Base-by-base conservation (phyloP, 805 yeast species). In the Grigorovia jiainica region DNA sequence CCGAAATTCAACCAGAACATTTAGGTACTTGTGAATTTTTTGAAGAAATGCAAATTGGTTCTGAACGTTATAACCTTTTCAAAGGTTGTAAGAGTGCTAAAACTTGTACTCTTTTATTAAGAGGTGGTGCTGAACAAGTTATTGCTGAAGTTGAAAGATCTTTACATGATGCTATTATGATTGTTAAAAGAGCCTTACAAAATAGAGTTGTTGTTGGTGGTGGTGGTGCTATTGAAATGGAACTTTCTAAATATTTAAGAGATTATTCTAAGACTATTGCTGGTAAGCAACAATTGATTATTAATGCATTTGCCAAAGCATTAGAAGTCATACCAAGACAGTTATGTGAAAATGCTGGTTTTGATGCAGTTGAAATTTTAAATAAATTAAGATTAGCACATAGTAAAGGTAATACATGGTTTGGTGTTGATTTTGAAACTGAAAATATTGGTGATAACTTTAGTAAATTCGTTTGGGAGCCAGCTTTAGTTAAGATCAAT, bases 171-270 rank as follows among this genome's bases (percentile, higher is more conserved):
- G 98, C 98, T 39, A 87, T 92, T 39, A 90, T 90, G 98, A 89
- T 92, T 61, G 97, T 90, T 36, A 90, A 89, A 67, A 76, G 98
- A 54, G 94, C 97, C 2, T 78, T 92, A 34, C 80, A 84, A 57
- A 89, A 89, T 60, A 82, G 79, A 57, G 68, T 76, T 23, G 79
- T 92, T 51, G 98, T 92, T 44, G 97, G 95, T 11, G 99, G 99
- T 47, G 99, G 99, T 50, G 99, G 99, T 49, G 99, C 99, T 29
- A 82, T 87, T 49, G 98, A 92, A 66, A 92, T 92, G 98, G 97
- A 92, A 60, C 58, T 92, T 33, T 87, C 97, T 31, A 86, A 78
- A 61, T 78, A 83, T 61, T 72, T 92, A 53, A 77, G 98, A 57
- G 95, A 87, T 53, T 76, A 80, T 57, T 79, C 97, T 19, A 80